phyloP scores from a whole-genome alignment of 306 rosid species.

The Phaseolus lunatus region DNA sequence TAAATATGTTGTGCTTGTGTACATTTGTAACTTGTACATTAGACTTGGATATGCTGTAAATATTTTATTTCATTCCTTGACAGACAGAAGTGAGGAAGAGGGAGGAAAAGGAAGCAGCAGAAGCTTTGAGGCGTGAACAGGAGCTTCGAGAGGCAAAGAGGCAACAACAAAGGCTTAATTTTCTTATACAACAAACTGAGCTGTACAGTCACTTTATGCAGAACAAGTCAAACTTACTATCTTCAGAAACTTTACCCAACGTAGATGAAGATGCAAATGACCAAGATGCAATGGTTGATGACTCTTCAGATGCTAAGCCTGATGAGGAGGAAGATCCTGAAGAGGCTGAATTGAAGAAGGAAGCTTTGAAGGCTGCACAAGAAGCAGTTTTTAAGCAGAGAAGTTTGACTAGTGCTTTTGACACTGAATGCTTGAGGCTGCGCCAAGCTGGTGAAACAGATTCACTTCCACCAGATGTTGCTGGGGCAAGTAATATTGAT shows the following conservation, averaged over 20 bases:
- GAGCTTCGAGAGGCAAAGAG: conserved; percentile 99
- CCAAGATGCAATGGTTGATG: conserved; percentile 55
- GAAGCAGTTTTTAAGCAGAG: conserved; percentile 98
- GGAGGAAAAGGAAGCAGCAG: conserved; percentile 98
- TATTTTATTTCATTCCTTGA: conserved; percentile 40
- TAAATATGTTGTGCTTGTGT: conserved; percentile 20
- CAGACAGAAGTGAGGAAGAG: conserved; percentile 90
- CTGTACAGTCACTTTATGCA: conserved; percentile 99
- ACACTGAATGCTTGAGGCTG: conserved; percentile 80
- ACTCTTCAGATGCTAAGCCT: conserved; percentile 57
- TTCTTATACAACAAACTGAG: conserved; percentile 98
- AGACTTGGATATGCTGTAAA: conserved; percentile 24
- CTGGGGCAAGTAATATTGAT: conserved; percentile 96
- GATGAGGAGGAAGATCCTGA: conserved; percentile 83
- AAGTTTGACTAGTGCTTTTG: conserved; percentile 82
- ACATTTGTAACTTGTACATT: conserved; percentile 29
- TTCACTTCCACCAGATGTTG: conserved; percentile 71
- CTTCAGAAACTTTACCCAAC: conserved; percentile 65
- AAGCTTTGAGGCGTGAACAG: conserved; percentile 93
- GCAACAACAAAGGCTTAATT: conserved; percentile 97
- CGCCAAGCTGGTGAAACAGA: conserved; percentile 83
- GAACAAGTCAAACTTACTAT: conserved; percentile 80
- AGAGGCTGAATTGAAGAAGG: conserved; percentile 91
- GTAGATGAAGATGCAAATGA: conserved; percentile 62
- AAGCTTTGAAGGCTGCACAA: conserved; percentile 97